Conservation (phyloP, 352 stramenopile genomes). For the Globisporangium carolinianum region DNA sequence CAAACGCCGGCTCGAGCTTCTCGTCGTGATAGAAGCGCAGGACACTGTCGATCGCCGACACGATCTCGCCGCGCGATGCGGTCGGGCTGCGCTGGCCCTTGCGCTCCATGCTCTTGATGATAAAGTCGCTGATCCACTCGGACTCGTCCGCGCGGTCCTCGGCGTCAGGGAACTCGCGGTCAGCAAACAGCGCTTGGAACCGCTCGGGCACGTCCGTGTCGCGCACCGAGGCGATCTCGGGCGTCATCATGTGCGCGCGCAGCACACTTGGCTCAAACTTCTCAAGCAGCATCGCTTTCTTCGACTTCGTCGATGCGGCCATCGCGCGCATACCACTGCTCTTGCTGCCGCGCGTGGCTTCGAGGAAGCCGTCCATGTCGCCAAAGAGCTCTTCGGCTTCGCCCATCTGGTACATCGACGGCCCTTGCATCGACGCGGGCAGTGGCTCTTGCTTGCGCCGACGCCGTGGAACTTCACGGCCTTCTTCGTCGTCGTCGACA, state of each 20-base stretch:
- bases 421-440: conserved; percentile 71
- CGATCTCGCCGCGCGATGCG: conserved; percentile 73
- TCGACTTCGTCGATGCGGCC: conserved; percentile 35
- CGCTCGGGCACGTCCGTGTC: conserved; percentile 78
- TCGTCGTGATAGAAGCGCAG: conserved; percentile 87
- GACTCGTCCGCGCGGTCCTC: conserved; percentile 82
- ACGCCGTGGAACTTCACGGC: conserved; percentile 63
- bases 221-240: conserved; percentile 69
- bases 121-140: conserved; percentile 85
- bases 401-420: conserved; percentile 87
- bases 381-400: conserved; percentile 88
- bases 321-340: conserved; percentile 10
- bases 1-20: conserved; percentile 82
- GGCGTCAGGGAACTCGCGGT: conserved; percentile 71
- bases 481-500: conserved; percentile 86
- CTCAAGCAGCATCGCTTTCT: conserved; percentile 79
- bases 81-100: conserved; percentile 35
- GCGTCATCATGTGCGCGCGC: conserved; percentile 88
- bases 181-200: conserved; percentile 69
- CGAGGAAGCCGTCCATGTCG: conserved; percentile 86
- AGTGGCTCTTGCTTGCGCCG: conserved; percentile 70
- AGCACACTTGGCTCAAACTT: conserved; percentile 85
- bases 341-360: conserved; percentile 54
- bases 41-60: conserved; percentile 85
- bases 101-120: conserved; percentile 74